Evolutionary conservation across 495 filamentous ascomycete genomes (phyloP), one percentile per base, ranked within the genome.

Genomic region (Lophiotrema nucula): DNA sequence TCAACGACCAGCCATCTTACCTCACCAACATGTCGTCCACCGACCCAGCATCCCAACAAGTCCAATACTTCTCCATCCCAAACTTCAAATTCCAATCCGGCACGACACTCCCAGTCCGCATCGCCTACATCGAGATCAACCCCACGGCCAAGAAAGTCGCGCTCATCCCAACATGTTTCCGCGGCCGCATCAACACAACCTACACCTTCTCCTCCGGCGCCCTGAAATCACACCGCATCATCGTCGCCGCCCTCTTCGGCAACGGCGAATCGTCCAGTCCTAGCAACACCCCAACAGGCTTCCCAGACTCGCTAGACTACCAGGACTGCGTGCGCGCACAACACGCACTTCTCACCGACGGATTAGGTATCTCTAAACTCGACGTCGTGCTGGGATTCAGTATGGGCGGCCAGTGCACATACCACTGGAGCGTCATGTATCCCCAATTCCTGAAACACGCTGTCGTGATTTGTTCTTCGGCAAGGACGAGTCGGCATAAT

Each of bases 401-500:
- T 43, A 80, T 80, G 77, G 77, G 72, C 55, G 77, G 74, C 10
- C 75, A 77, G 55, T 71, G 75, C 53, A 69, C 77, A n/a, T 80
- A 78, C 56, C 67, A 80, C 61, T 74, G 73, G 70, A 62, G 60
- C 10, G 64, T 63, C 13, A 64, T 79, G 51, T 76, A 71, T 42
- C 72, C 74, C 0, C 42, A 67, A 16, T 76, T 78, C 49, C 67
- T 75, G 23, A 60, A 72, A 43, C 61, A 69, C 53, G 67, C 66
- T 25, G 67, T 78, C 12, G 58, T 68, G 0, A 69, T 79, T 16
- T 75, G 73, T 46, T 68, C 71, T n/a, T 67, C 67, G 6, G 73
- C 77, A 0, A 66, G 69, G 19, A 78, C 77, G 1, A 71, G 67
- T 46, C 64, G 64, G 13, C 77, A 80, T 51, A 78, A 79, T 53